These are phyloP conservation scores for Ambrosiella cleistominuta DNA, from an alignment of 2,329 filamentous ascomycete species.

Conservation along the genomic window DNA sequence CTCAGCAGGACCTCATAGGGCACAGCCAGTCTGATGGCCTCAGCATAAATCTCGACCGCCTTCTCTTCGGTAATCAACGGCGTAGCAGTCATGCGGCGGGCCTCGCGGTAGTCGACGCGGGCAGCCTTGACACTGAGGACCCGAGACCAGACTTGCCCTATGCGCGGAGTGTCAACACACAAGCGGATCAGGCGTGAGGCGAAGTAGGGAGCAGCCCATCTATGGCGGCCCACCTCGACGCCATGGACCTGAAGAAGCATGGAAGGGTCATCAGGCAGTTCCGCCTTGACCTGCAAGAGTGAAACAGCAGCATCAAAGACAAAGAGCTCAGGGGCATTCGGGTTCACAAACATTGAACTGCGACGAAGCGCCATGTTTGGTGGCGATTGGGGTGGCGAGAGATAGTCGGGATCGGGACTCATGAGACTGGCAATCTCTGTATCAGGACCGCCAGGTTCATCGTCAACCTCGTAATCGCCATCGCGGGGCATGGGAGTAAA, in stretches of 20 bases:
- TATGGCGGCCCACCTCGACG: constrained; percentile 65
- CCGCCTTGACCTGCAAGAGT: constrained; percentile 73
- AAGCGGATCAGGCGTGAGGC: constrained; percentile 63
- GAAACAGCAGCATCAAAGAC: constrained; percentile 68
- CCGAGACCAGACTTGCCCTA: constrained; percentile 70
- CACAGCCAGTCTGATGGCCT: constrained; percentile 73
- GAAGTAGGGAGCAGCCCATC: constrained; percentile 73
- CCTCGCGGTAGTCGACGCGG: constrained; percentile 64
- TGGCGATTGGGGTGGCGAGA: constrained; percentile 22
- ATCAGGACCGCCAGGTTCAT: background rate
- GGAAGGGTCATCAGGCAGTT: constrained; percentile 74
- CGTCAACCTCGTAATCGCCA: background rate
- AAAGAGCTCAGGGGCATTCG: constrained; percentile 42
- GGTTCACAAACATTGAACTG: background rate
- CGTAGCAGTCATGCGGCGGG: constrained; percentile 46
- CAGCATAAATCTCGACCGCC: constrained; percentile 66
- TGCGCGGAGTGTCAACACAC: constrained; percentile 71
- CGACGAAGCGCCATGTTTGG: constrained; percentile 6
- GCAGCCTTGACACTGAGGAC: constrained; percentile 68
- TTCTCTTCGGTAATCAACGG: constrained; percentile 48
- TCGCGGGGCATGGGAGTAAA: constrained; percentile 13
- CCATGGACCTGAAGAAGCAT: constrained; percentile 80
- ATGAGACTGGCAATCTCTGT: constrained; percentile 6
- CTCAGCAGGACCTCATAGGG: constrained; percentile 84
- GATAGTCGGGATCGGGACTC: constrained; percentile 16